Percentiles rank a stretch among this genome's conserved stretches.
These are phyloP conservation scores for Trichosporon sp. DNA, from an alignment of 1,284 basidiomycete species.

Conservation along the genomic window DNA sequence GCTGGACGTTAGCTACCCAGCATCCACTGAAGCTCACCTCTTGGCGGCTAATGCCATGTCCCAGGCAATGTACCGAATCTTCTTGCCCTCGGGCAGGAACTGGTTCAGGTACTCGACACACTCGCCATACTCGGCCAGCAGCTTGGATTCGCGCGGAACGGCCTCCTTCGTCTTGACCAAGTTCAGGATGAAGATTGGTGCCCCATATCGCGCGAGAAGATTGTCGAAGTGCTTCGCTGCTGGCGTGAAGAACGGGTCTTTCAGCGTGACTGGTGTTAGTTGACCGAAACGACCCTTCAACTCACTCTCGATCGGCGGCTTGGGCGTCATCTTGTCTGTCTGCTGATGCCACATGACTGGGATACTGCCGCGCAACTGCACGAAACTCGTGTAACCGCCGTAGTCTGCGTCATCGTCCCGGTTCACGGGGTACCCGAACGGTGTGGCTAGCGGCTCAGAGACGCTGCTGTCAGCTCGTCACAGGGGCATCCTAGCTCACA, in stretches of 20 bases:
- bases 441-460: slow-evolving; percentile 87
- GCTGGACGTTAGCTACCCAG: slow-evolving; percentile 57
- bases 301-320: slow-evolving; percentile 93
- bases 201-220: slow-evolving; percentile 85
- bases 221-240: slow-evolving; percentile 93
- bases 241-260: slow-evolving; percentile 93
- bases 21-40: slow-evolving; percentile 37
- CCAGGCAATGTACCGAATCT: slow-evolving; percentile 91
- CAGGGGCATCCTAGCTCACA: slow-evolving; percentile 53
- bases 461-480: slow-evolving; percentile 58
- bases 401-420: slow-evolving; percentile 52
- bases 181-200: slow-evolving; percentile 91
- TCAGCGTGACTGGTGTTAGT: slow-evolving; percentile 71
- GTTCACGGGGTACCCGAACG: slow-evolving; percentile 67
- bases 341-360: slow-evolving; percentile 97
- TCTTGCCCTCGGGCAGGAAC: slow-evolving; percentile 81
- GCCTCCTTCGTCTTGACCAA: slow-evolving; percentile 78
- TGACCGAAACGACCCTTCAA: slow-evolving; percentile 24
- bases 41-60: slow-evolving; percentile 94
- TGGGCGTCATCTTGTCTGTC: slow-evolving; percentile 81
- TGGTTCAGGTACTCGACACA: slow-evolving; percentile 95
- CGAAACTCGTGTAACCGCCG: slow-evolving; percentile 88
- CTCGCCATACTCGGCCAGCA: slow-evolving; percentile 86
- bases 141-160: slow-evolving; percentile 87
- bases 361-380: slow-evolving; percentile 95